These are phyloP conservation scores for Hyphopichia pseudoburtonii DNA, from an alignment of 1,139 yeast species.

Conservation along the genomic window DNA sequence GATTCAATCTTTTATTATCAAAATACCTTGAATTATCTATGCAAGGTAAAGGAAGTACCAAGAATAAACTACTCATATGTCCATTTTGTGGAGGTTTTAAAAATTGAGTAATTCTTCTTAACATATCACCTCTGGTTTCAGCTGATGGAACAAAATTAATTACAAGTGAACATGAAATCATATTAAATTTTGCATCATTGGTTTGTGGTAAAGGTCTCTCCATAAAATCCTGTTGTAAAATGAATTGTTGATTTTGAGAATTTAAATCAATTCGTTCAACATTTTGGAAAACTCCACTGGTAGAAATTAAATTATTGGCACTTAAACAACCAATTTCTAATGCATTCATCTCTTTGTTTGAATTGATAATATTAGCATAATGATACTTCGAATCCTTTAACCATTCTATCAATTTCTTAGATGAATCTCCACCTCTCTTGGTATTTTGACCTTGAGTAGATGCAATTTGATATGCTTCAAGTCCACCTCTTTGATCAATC, in stretches of 20 bases:
- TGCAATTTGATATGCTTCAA: slow-evolving; percentile 79
- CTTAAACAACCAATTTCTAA: slow-evolving; percentile 84
- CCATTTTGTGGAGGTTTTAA: slow-evolving; percentile 32
- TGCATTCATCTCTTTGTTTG: slow-evolving; percentile 33
- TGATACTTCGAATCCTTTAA: slow-evolving; percentile 23
- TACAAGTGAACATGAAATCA: slow-evolving; percentile 82
- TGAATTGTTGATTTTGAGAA: slow-evolving; percentile 67
- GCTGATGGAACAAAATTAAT: slow-evolving; percentile 84
- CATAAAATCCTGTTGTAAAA: slow-evolving; percentile 82
- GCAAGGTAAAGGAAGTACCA: slow-evolving; percentile 90
- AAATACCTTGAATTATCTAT: slow-evolving; percentile 78
- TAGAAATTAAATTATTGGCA: slow-evolving; percentile 67
- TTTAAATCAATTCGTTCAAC: slow-evolving; percentile 75
- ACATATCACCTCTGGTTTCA: slow-evolving; percentile 72
- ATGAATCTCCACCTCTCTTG: slow-evolving; percentile 87
- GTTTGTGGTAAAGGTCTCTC: slow-evolving; percentile 58
- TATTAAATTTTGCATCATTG: slow-evolving; percentile 50
- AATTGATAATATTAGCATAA: slow-evolving; percentile 12
- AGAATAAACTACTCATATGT: slow-evolving; percentile 47
- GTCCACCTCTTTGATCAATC: slow-evolving; percentile 62
- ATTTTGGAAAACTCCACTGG: slow-evolving; percentile 43
- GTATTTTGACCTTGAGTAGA: slow-evolving; percentile 79
- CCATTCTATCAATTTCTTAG: slow-evolving; percentile 75
- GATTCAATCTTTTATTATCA: slow-evolving; percentile 41
- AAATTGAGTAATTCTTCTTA: slow-evolving; percentile 58